A percentile compares a stretch with the other conserved stretches of the same genome.
These are phyloP conservation scores for Leishmania gerbilli DNA, from an alignment of 208 protist species.

Conservation along the genomic window DNA sequence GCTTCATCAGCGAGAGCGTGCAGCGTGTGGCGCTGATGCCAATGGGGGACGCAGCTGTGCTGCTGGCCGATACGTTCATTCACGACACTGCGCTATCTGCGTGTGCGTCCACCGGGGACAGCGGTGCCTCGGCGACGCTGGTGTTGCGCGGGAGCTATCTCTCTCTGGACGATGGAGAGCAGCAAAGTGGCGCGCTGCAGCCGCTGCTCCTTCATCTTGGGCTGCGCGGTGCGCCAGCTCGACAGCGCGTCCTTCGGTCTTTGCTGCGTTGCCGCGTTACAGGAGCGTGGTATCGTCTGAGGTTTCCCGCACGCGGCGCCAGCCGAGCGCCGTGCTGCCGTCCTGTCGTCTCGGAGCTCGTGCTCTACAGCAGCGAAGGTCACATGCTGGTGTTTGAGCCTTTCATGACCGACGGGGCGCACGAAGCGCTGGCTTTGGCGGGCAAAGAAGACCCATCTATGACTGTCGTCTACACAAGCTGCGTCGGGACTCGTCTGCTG, in stretches of 20 bases:
- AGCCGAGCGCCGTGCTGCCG: not conserved
- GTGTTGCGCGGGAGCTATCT: conserved; percentile 20
- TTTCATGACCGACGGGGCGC: not conserved
- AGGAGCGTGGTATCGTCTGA: conserved; percentile 18
- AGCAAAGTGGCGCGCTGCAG: conserved; percentile 7
- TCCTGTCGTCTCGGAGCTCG: conserved; percentile 8
- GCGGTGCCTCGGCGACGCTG: conserved; percentile 5
- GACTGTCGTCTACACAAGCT: conserved; percentile 19
- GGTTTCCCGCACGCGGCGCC: not conserved
- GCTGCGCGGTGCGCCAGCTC: conserved; percentile 10
- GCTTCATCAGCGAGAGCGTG: conserved; percentile 22
- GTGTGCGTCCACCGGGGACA: too few species aligned
- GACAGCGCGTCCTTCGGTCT: conserved; percentile 7
- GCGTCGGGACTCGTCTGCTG: conserved; percentile 14
- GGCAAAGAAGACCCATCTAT: not conserved
- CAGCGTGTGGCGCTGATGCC: conserved; percentile 17
- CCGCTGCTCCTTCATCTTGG: conserved; percentile 23
- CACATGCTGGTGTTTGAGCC: conserved; percentile 24
- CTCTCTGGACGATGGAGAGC: not conserved
- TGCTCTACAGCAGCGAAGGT: conserved; percentile 16
- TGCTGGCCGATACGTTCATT: conserved; percentile 9
- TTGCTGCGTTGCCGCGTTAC: conserved; percentile 16
- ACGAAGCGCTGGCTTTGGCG: too few species aligned
- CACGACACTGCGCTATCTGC: not conserved
- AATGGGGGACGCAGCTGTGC: conserved; percentile 13